These are phyloP conservation scores for Eucalyptus lansdowneana DNA, from an alignment of 345 rosid genomes.

Conservation along the genomic window DNA sequence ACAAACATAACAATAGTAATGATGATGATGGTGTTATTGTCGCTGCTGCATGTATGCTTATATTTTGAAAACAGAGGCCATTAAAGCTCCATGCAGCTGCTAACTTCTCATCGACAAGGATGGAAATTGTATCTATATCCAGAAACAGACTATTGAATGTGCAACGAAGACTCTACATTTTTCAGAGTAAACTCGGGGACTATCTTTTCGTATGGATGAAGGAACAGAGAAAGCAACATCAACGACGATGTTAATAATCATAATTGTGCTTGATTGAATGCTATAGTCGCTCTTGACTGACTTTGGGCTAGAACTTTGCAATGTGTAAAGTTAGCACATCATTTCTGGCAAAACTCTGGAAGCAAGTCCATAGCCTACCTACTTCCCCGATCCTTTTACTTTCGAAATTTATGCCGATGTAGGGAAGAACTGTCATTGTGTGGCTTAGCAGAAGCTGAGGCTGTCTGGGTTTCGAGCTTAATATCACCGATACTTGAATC, in stretches of 20 bases:
- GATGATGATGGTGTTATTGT: background rate
- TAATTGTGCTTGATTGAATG: background rate
- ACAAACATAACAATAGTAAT: background rate
- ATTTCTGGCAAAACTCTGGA: background rate
- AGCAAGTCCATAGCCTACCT: background rate
- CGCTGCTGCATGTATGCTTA: background rate
- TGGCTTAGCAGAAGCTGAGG: background rate
- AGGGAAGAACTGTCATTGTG: background rate
- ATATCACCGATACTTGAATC: background rate
- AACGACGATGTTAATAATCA: background rate
- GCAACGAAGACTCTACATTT: background rate
- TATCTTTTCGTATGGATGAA: background rate
- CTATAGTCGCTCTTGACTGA: background rate
- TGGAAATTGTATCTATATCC: background rate
- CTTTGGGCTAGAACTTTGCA: background rate
- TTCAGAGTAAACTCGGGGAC: background rate
- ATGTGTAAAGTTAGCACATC: background rate
- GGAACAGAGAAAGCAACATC: background rate
- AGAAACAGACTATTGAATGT: background rate
- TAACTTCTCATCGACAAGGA: background rate
- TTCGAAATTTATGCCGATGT: background rate
- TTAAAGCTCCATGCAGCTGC: background rate
- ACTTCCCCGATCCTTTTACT: background rate
- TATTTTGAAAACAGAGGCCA: background rate
- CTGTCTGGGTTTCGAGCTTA: background rate